A percentile compares a stretch with the other conserved stretches of the same genome.
Conservation (phyloP, 2,329 filamentous ascomycete genomes). For the Penicillium occitanis region DNA sequence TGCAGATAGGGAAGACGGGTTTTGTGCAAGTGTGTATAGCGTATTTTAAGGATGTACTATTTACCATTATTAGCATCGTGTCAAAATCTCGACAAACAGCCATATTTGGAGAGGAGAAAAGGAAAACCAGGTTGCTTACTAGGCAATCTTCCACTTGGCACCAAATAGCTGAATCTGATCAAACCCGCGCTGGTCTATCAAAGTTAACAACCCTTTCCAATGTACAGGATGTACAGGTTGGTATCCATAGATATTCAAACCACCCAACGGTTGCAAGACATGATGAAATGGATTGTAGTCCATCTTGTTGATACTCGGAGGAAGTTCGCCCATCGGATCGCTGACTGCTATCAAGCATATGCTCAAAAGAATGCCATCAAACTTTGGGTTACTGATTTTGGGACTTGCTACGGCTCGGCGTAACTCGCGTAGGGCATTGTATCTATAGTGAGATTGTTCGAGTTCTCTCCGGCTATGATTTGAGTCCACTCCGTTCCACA, state of each 20-base stretch:
- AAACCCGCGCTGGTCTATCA: slow-evolving; percentile 21
- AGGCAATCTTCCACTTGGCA: slow-evolving; percentile 16
- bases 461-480: background rate
- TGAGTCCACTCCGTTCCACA: slow-evolving; percentile 16
- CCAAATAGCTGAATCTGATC: slow-evolving; percentile 16
- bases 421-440: slow-evolving; percentile 15
- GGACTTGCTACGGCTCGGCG: slow-evolving; percentile 12
- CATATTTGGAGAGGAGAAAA: background rate
- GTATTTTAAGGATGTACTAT: slow-evolving; percentile 21
- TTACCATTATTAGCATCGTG: background rate
- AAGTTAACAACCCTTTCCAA: slow-evolving; percentile 15
- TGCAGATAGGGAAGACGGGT: slow-evolving; percentile 18
- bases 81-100: background rate
- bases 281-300: slow-evolving; percentile 22
- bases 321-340: slow-evolving; percentile 17
- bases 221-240: slow-evolving; percentile 18
- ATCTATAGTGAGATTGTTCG: slow-evolving; percentile 18
- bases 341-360: slow-evolving; percentile 21
- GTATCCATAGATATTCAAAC: slow-evolving; percentile 21
- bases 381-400: background rate
- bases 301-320: background rate
- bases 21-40: slow-evolving; percentile 18
- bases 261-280: slow-evolving; percentile 15
- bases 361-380: slow-evolving; percentile 13
- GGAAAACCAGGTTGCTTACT: slow-evolving; percentile 12